Conservation (phyloP, 257 asterid genomes). For the Fraxinus pennsylvanica region DNA sequence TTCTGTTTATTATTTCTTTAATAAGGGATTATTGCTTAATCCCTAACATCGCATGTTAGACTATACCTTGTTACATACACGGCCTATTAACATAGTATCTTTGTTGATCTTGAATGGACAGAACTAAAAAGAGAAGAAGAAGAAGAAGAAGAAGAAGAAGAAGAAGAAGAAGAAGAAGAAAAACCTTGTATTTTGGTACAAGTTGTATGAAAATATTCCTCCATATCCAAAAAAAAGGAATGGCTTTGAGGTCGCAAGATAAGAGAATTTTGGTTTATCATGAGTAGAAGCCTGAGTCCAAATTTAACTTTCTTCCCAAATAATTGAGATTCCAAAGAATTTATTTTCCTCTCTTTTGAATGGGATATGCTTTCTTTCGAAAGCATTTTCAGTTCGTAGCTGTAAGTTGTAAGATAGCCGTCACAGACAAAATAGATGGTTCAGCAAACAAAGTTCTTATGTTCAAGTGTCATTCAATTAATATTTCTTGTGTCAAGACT, state of each 20-base stretch:
- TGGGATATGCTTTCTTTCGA: neutral
- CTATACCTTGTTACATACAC: neutral
- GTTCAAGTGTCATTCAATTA: neutral
- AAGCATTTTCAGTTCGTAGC: neutral
- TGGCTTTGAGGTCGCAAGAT: neutral
- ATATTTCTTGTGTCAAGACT: neutral
- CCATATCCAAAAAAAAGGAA: neutral
- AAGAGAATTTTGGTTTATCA: neutral
- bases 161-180: neutral
- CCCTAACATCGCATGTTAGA: neutral
- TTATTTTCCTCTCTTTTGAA: neutral
- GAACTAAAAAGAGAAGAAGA: neutral
- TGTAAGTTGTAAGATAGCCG: neutral
- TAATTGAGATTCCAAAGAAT: constrained; percentile 9
- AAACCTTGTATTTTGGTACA: neutral
- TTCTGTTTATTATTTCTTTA: no score
- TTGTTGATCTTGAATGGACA: neutral
- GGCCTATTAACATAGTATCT: neutral
- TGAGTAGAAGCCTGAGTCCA: neutral
- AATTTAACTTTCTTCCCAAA: constrained; percentile 10
- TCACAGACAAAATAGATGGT: neutral
- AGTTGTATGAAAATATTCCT: neutral
- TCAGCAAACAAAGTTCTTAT: neutral
- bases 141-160: neutral
- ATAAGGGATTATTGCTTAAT: no score